Base-by-base conservation (phyloP, 208 protist species). In the Leishmania guyanensis region DNA sequence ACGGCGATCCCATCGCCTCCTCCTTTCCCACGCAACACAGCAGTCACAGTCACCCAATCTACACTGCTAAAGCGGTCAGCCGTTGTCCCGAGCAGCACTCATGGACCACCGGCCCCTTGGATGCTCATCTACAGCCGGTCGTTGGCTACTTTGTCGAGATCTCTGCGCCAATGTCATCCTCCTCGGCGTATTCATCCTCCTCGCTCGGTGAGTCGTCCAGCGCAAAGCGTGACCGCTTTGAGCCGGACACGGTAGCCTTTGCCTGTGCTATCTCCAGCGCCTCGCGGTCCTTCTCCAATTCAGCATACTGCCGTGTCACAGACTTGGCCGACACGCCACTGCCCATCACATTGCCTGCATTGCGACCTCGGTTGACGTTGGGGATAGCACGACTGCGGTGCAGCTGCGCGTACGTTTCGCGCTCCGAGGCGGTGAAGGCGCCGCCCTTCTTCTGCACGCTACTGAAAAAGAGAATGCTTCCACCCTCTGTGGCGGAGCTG, bases 401-500 rank as follows among this genome's bases (percentile, higher is more conserved):
- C 50, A 97, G 89, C 81, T 97, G 92, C 26, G 83, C 81, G 46
- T 88, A 89, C 54, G 92, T 95, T 73, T 95, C 93, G 14, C 86
- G 78, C 77, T 93, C 90, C n/a, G 87, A 88, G 43, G 82, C 82
- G 12, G 93, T 95, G 78, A 95, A 95, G 83, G 88, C 91, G 60
- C 93, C 93, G 20, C 93, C 93, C 43, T 90, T 90, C 76, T 92
- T 90, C 80, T 95, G 91, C 29, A 97, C 91, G 77, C 92, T 95
- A 77, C 90, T 95, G 86, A 92, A 97, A 72, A 97, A 97, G 16
- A 93, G 79, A 48, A 95, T 89, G 39, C 80, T 93, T 78, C 90
- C 93, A 50, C 84, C 79, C 66, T 86, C 84, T 1, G 84, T 86
- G 10, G 86, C 79, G 14, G 87, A 77, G 65, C 79, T 84, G 79